These are phyloP conservation scores for Medicago ruthenica DNA, from an alignment of 306 rosid species.

Conservation along the genomic window DNA sequence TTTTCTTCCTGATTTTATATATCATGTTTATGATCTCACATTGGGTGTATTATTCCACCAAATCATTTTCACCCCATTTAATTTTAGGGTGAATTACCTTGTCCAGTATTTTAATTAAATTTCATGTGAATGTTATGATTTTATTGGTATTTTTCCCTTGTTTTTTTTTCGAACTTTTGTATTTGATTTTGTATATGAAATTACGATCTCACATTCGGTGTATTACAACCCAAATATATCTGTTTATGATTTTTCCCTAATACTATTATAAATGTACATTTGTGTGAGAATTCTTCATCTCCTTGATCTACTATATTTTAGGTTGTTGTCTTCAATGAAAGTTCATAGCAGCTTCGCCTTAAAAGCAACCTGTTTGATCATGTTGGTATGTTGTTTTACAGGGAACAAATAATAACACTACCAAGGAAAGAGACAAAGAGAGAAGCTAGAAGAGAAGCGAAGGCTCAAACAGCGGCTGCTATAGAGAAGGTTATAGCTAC, in stretches of 20 bases:
- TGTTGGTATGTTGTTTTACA: constrained; percentile 34
- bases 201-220: not conserved
- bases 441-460: constrained; percentile 86
- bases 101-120: no score
- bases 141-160: no score
- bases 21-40: no score
- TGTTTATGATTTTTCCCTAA: not conserved
- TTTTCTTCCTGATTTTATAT: no score
- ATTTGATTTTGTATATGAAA: not conserved
- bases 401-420: constrained; percentile 85
- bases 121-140: no score
- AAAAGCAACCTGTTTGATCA: constrained; percentile 22
- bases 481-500: constrained; percentile 66
- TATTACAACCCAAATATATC: not conserved
- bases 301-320: constrained; percentile 33
- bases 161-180: not conserved
- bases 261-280: constrained; percentile 1
- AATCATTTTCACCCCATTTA: no score
- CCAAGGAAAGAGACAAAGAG: constrained; percentile 90
- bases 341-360: constrained; percentile 15
- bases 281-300: constrained; percentile 11
- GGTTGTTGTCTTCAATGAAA: not conserved
- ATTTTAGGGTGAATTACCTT: no score
- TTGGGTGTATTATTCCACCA: no score
- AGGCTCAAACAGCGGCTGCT: constrained; percentile 79